A percentile compares a stretch with the other conserved stretches of the same genome.
Conservation (phyloP, 2,329 filamentous ascomycete genomes). For the Passalora sequoiae region DNA sequence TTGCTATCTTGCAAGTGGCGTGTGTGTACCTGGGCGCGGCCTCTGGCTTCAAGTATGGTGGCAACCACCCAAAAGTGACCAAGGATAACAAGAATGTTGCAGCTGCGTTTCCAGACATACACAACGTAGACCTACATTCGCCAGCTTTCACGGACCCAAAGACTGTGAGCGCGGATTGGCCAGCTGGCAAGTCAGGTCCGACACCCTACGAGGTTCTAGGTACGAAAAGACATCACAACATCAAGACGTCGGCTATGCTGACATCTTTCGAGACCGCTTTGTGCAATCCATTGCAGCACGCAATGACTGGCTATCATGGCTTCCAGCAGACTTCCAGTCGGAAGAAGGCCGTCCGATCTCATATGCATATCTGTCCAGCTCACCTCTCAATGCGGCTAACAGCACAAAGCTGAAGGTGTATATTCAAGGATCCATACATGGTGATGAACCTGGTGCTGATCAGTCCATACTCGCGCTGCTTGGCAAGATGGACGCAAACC, state of each 20-base stretch:
- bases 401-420: slow-evolving; percentile 33
- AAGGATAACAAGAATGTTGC: slow-evolving; percentile 6
- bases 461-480: slow-evolving; percentile 35
- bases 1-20: not conserved
- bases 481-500: slow-evolving; percentile 33
- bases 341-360: slow-evolving; percentile 18
- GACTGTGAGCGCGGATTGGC: slow-evolving; percentile 14
- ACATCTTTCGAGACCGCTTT: slow-evolving; percentile 13
- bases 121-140: slow-evolving; percentile 20
- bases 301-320: slow-evolving; percentile 19
- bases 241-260: not conserved
- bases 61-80: not conserved
- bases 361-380: slow-evolving; percentile 8
- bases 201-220: slow-evolving; percentile 18
- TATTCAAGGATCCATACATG: slow-evolving; percentile 36
- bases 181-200: slow-evolving; percentile 22
- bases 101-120: slow-evolving; percentile 18
- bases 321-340: slow-evolving; percentile 16
- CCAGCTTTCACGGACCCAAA: slow-evolving; percentile 21
- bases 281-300: slow-evolving; percentile 13
- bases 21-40: not conserved
- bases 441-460: slow-evolving; percentile 38
- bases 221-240: not conserved
- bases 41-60: not conserved
- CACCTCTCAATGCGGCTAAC: not conserved